Conservation (phyloP, 306 rosid species). For the Cucumis melo region DNA sequence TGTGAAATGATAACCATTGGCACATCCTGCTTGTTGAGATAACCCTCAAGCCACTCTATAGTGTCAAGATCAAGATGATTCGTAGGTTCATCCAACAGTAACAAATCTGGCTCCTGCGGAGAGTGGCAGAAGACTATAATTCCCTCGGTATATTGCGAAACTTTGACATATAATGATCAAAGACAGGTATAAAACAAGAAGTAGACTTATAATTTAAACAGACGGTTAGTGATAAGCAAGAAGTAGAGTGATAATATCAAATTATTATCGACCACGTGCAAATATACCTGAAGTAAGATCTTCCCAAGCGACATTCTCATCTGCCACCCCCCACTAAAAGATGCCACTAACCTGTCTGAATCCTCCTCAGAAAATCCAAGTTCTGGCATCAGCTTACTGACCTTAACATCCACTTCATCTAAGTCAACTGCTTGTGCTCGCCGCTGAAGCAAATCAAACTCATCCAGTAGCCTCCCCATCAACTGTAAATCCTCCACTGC, state of each 20-base stretch:
- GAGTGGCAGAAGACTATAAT: slow-evolving; percentile 7
- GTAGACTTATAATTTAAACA: slow-evolving; percentile 1
- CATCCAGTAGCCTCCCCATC: slow-evolving; percentile 95
- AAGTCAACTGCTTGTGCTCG: slow-evolving; percentile 56
- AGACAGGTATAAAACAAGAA: background rate
- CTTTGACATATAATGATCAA: background rate
- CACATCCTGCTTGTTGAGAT: slow-evolving; percentile 82
- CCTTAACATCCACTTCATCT: slow-evolving; percentile 65
- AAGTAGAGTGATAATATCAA: background rate
- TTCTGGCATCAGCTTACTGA: slow-evolving; percentile 78
- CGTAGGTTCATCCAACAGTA: slow-evolving; percentile 88
- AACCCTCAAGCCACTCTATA: slow-evolving; percentile 91
- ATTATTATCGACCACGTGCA: background rate
- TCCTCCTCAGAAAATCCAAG: slow-evolving; percentile 79
- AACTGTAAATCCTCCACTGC: slow-evolving; percentile 65
- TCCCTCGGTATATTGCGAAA: background rate
- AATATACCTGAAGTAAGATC: slow-evolving; percentile 75
- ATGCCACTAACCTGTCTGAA: slow-evolving; percentile 79
- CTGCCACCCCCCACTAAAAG: slow-evolving; percentile 97
- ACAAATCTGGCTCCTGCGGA: slow-evolving; percentile 85
- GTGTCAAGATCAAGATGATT: slow-evolving; percentile 98
- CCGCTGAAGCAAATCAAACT: slow-evolving; percentile 80
- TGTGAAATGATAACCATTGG: slow-evolving; percentile 98
- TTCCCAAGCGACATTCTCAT: slow-evolving; percentile 99
- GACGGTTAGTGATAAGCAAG: background rate